Evolutionary conservation across 257 asterid species (phyloP), one percentile per base, ranked within the genome.

Genomic region (Avicennia marina): DNA sequence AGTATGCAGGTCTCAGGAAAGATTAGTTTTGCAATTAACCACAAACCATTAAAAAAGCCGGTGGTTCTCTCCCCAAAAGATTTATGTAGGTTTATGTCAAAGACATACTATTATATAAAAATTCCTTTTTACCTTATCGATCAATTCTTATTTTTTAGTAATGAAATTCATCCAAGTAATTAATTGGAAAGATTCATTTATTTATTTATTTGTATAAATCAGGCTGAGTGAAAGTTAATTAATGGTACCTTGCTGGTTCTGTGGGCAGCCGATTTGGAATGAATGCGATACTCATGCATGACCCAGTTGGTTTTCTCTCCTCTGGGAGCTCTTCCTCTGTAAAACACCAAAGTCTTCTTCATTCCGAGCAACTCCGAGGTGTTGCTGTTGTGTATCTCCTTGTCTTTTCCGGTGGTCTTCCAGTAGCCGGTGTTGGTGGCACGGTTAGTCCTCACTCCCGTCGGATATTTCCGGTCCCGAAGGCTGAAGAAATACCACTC

Each of bases 341-440:
- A n/a, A n/a, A n/a, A n/a, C n/a, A n/a, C 98, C 75, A 90, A 68
- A 0, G 97, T 90, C 63, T 90, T 90, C 87, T 90, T 90, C 96
- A 90, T 80, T 12, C 98, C 98, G 3, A 82, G 89, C 60, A 82
- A 36, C 63, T 84, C 98, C 6, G 85, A 70, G n/a, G 79, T 86
- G 46, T 62, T 72, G 68, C 89, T 79, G 71, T 79, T 81, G 75
- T 66, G 82, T 29, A 90, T 87, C 63, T 90, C 98, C 72, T 79
- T 90, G 68, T 90, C 97, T 67, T 90, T 90, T 11, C 97, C 97
- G n/a, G n/a, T n/a, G n/a, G n/a, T n/a, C n/a, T n/a, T n/a, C n/a
- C n/a, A n/a, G n/a, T n/a, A n/a, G n/a, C 97, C 97, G 0, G 82
- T 86, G 71, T 77, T 84, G 1, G 98, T 90, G 0, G 98, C 98